These are phyloP conservation scores for Populus davidiana DNA, from an alignment of 345 rosid species.

Conservation along the genomic window DNA sequence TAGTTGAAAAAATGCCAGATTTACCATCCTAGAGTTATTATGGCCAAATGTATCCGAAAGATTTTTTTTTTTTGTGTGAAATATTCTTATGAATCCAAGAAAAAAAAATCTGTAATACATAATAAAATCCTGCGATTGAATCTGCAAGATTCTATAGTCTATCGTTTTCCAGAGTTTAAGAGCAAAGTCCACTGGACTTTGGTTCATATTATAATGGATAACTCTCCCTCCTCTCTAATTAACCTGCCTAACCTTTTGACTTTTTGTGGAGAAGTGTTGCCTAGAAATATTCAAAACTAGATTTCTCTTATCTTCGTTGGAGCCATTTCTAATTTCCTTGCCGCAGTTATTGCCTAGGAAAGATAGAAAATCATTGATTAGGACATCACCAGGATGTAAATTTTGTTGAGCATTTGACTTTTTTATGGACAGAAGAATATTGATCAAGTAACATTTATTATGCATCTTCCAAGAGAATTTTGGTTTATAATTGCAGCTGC, in stretches of 20 bases:
- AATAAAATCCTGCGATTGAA: not conserved
- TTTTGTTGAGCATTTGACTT: not conserved
- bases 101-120: not conserved
- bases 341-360: too few species aligned
- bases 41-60: not conserved
- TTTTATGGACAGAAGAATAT: not conserved
- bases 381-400: not conserved
- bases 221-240: not conserved
- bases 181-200: not conserved
- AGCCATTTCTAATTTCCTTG: too few species aligned
- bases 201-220: not conserved
- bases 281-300: too few species aligned
- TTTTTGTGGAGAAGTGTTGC: too few species aligned
- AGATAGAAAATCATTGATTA: not conserved
- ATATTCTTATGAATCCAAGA: not conserved
- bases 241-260: not conserved
- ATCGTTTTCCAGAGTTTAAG: not conserved
- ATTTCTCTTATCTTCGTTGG: too few species aligned
- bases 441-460: too few species aligned
- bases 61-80: not conserved
- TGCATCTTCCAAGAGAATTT: constrained; percentile 4
- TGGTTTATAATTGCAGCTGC: constrained; percentile 48
- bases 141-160: not conserved
- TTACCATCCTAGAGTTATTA: not conserved
- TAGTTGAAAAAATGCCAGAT: constrained; percentile 13